These are phyloP conservation scores for Pulveroboletus sp. DNA, from an alignment of 768 basidiomycete genomes.

Conservation along the genomic window DNA sequence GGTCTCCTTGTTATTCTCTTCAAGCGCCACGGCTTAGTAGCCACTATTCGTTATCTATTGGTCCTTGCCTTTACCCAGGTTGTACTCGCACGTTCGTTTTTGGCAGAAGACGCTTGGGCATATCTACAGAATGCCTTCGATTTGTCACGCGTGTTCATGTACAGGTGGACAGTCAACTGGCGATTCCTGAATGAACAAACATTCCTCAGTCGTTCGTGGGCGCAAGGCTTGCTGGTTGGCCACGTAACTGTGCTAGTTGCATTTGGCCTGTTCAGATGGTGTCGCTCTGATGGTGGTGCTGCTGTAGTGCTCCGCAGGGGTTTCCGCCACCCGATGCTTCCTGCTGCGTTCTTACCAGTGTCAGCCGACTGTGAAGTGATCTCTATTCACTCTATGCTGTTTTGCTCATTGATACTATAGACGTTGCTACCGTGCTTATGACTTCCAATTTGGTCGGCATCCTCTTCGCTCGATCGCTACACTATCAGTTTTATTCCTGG, in stretches of 20 bases:
- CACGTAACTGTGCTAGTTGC: slow-evolving; percentile 56
- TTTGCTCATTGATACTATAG: slow-evolving; percentile 38
- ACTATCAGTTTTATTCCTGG: slow-evolving; percentile 99
- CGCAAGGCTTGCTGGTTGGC: slow-evolving; percentile 55
- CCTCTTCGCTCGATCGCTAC: slow-evolving; percentile 86
- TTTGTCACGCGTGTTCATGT: slow-evolving; percentile 82
- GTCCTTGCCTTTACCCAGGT: slow-evolving; percentile 43
- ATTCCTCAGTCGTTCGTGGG: slow-evolving; percentile 65
- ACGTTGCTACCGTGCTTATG: slow-evolving; percentile 75
- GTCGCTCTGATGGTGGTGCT: slow-evolving; percentile 64
- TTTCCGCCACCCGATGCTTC: slow-evolving; percentile 43
- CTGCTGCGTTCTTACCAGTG: slow-evolving; percentile 44
- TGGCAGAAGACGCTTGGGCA: slow-evolving; percentile 50
- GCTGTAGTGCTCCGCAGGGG: slow-evolving; percentile 50
- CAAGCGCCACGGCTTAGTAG: slow-evolving; percentile 59
- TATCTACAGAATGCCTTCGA: slow-evolving; percentile 83
- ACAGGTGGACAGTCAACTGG: slow-evolving; percentile 99
- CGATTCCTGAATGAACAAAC: slow-evolving; percentile 72
- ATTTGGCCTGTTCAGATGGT: slow-evolving; percentile 79
- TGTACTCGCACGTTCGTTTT: slow-evolving; percentile 66
- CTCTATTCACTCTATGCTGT: not conserved
- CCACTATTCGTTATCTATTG: slow-evolving; percentile 45
- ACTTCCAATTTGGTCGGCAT: slow-evolving; percentile 92
- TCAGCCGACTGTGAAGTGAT: slow-evolving; percentile 59
- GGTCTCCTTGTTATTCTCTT: slow-evolving; percentile 80